Base-by-base conservation (phyloP, 805 yeast genomes). In the Saccharomyces eubayanus region DNA sequence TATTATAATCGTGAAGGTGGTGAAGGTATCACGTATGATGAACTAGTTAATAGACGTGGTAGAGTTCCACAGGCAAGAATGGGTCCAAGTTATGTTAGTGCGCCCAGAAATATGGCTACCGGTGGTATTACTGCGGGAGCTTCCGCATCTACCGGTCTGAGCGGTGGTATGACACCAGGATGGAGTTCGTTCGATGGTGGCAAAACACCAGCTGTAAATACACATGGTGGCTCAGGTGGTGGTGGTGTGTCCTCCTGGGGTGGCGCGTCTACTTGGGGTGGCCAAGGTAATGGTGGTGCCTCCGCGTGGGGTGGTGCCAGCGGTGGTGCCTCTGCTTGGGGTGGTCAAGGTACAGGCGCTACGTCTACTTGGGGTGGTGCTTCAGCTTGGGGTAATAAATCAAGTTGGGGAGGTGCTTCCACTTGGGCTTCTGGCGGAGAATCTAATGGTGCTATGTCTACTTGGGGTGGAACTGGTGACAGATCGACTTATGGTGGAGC, bases 11-110 rank as follows among this genome's bases (percentile, higher is more conserved):
- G 68, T 57, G 73, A 81, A 53, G 74, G 80, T 51, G 89, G 89
- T 48, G 83, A 77, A 59, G 78, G 89, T 54, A 76, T 86, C 46
- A 85, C 96, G 20, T 89, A 88, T 67, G 85, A 86, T 61, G 87
- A 89, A 58, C 86, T 88, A 61, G 77, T 89, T 51, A 88, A 84
- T 45, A 68, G 72, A 57, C 71, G 73, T 52, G 74, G 75, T 53
- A 64, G 66, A 59, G 65, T 73, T n/a, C 69, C 72, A 58, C 71
- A 64, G 50, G 64, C 66, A 6, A 63, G 69, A 52, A 62, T 68
- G 47, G 71, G 73, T 12, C 69, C 72, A 59, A 63, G 72, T 55
- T 64, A 65, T 49, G 68, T 65, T 27, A 65, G 70, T 55, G 67
- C 65, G 12, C 71, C 66, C 60, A 65, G 68, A 62, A 60, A 57